A percentile compares a stretch with the other conserved stretches of the same genome.
These are phyloP conservation scores for Phlebiopsis gigantea DNA, from an alignment of 768 basidiomycete genomes.

Conservation along the genomic window DNA sequence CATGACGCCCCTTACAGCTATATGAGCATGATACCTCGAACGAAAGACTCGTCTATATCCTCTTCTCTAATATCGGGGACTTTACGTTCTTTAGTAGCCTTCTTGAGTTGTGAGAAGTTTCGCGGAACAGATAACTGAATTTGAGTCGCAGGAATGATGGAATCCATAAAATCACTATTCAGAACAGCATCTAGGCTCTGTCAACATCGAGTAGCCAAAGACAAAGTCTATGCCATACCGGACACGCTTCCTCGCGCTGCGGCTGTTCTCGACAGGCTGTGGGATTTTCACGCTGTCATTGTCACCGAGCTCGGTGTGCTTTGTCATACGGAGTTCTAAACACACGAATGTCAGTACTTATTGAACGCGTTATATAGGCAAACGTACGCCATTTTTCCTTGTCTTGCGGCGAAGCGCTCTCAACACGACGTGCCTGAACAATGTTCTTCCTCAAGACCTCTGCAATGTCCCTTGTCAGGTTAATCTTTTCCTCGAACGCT, in stretches of 20 bases:
- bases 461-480: constrained; percentile 68
- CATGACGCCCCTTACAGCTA: neutral
- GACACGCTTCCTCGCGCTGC: constrained; percentile 37
- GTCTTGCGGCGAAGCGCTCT: constrained; percentile 25
- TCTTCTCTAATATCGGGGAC: constrained; percentile 68
- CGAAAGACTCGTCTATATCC: constrained; percentile 84
- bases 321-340: constrained; percentile 65
- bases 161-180: constrained; percentile 18
- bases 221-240: constrained; percentile 11
- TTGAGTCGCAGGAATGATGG: constrained; percentile 7
- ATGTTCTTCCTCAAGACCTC: constrained; percentile 73
- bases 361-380: neutral
- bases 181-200: constrained; percentile 20
- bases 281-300: constrained; percentile 75
- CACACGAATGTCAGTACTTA: neutral
- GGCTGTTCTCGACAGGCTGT: constrained; percentile 39
- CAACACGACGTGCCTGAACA: constrained; percentile 66
- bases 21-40: constrained; percentile 56
- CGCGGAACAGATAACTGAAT: constrained; percentile 23
- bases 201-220: constrained; percentile 8
- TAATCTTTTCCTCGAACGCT: constrained; percentile 48
- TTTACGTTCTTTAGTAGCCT: constrained; percentile 55
- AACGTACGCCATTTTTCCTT: constrained; percentile 56
- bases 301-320: constrained; percentile 82
- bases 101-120: constrained; percentile 69